Evolutionary conservation across 805 yeast species (phyloP), one percentile per base, ranked within the genome.

Genomic region (Metschnikowia lachancei): DNA sequence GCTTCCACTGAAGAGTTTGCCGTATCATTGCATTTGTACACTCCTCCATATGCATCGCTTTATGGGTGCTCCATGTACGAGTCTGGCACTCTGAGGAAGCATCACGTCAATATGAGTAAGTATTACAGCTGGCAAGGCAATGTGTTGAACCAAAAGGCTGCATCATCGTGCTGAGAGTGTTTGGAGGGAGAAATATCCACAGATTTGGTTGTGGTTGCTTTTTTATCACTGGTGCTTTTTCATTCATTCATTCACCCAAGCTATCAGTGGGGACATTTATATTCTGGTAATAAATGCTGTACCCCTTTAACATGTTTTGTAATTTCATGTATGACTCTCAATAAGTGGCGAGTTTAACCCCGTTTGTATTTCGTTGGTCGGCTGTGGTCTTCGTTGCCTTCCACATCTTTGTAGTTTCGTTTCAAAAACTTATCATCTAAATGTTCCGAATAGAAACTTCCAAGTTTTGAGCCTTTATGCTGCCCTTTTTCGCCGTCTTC

Each of bases 41-140:
- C 90, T 6, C 90, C 91, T 6, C 89, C 91, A 8, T 82, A 82
- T 61, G 91, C 89, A 4, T 67, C 82, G 43, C 69, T 77, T 60
- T 77, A 75, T 57, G 83, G 82, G 17, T 79, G 81, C 49, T 62
- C 71, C 41, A 68, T 66, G 66, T 77, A 72, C 54, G 84, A 80
- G 55, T 72, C 73, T 33, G 62, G 58, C 29, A 69, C 69, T 43
- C 83, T 83, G 40, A 67, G 62, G 49, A 72, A 70, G 56, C 77
- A 73, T 51, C 81, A 76, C 56, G 84, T 81, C 46, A 73, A 75
- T 58, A 75, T 82, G 80, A 69, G 80, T 45, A 78, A 74, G 54
- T 70, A 83, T 56, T 81, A 80, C 62, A 77, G 84, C 51, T 77
- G 83, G 80, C 76, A 76, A 54, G 89, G 89, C 1, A 57, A 59